Percentiles rank a stretch among this genome's conserved stretches.
These are phyloP conservation scores for Oenanthe javanica DNA, from an alignment of 140 eudicot species.

Conservation along the genomic window DNA sequence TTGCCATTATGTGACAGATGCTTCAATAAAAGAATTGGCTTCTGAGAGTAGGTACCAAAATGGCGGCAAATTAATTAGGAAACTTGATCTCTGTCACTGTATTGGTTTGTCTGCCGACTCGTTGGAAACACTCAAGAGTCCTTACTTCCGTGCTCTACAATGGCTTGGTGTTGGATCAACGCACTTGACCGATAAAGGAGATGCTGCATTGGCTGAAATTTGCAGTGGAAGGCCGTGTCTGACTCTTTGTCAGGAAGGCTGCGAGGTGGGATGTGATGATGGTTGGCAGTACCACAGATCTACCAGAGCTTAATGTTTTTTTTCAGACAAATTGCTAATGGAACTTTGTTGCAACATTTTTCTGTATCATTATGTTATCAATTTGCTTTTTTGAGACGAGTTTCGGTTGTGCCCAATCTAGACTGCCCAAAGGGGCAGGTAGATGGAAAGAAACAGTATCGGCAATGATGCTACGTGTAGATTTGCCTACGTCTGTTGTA, in stretches of 20 bases:
- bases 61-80: slow-evolving; percentile 21
- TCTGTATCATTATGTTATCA: not conserved
- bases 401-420: not conserved
- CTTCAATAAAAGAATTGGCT: slow-evolving; percentile 40
- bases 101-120: slow-evolving; percentile 24
- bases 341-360: not conserved
- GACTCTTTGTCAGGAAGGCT: slow-evolving; percentile 46
- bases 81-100: slow-evolving; percentile 48
- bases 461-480: not conserved
- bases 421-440: no score
- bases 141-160: slow-evolving; percentile 40
- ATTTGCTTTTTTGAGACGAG: not conserved
- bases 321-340: not conserved
- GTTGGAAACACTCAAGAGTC: slow-evolving; percentile 26
- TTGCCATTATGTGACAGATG: slow-evolving; percentile 54
- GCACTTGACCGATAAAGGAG: slow-evolving; percentile 20
- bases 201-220: slow-evolving; percentile 17
- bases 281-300: slow-evolving; percentile 54
- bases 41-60: slow-evolving; percentile 17
- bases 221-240: slow-evolving; percentile 35
- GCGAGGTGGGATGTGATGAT: slow-evolving; percentile 75
- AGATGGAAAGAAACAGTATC: not conserved
- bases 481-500: not conserved
- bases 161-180: slow-evolving; percentile 69
- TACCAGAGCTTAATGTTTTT: not conserved